Evolutionary conservation across 805 yeast genomes (phyloP), one percentile per base, ranked within the genome.

Genomic region (Brettanomyces sp.): DNA sequence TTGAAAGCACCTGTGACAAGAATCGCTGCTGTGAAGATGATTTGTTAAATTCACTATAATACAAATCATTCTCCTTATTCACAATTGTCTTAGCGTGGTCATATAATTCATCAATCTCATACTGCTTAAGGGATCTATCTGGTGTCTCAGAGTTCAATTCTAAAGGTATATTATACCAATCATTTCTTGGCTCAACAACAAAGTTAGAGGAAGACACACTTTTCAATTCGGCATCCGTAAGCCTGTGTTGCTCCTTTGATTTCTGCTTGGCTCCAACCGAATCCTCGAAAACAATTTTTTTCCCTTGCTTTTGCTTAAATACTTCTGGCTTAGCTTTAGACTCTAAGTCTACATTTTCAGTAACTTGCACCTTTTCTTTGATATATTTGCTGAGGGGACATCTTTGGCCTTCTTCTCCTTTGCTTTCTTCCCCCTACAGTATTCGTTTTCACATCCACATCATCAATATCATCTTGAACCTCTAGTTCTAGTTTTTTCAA

Each of bases 21-120:
- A 91, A 91, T 72, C 86, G 83, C 60, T 79, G 81, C 68, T 85
- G 96, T 5, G 95, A 85, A 36, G 83, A 79, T 46, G 82, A 76
- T 52, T 80, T 80, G 46, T 85, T 77, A 60, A 82, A 82, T 60
- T 83, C 95, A 49, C 80, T 82, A 50, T 77, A 73, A 61, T 85
- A 91, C 0, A 71, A 57, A 47, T 75, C 72, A 62, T 87, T 88
- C 49, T 93, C 98, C 14, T 68, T 65, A 45, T 83, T 84, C 23
- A 87, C 67, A 18, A 82, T 67, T 38, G 67, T 69, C 55, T 81
- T 73, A 36, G 95, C 96, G 58, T 80, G 76, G 49, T 77, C 78
- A 46, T 70, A 72, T 42, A 90, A 69, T 50, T 74, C 70, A 22
- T 78, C 82, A 43, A 84, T 68, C 48, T 80, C 84, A 30, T 74